These are phyloP conservation scores for Chytriomyces sp. DNA, from an alignment of 192 early-diverging fungal genomes.

Conservation along the genomic window DNA sequence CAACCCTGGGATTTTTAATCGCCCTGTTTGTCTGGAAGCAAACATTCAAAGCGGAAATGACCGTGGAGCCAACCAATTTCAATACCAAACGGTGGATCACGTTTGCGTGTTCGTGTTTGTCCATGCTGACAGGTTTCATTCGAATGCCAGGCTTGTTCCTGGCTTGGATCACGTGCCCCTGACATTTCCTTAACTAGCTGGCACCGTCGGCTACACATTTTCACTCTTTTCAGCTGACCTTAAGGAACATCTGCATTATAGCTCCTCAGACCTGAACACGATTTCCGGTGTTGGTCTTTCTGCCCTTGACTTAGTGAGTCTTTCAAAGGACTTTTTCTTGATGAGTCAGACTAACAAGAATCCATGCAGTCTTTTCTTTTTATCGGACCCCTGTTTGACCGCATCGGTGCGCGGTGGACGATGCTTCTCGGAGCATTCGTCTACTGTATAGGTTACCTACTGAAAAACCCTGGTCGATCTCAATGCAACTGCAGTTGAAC, in stretches of 20 bases:
- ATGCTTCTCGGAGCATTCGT: slow-evolving; percentile 6
- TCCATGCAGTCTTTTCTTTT: slow-evolving; percentile 30
- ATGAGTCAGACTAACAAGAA: too few species aligned
- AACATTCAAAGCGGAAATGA: too few species aligned
- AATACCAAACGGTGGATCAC: too few species aligned
- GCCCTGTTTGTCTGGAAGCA: too few species aligned
- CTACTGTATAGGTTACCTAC: slow-evolving; percentile 22
- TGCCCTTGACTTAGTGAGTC: slow-evolving; percentile 29
- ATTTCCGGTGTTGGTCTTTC: slow-evolving; percentile 30
- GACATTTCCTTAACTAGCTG: too few species aligned
- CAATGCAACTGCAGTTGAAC: background rate
- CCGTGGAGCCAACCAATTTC: too few species aligned
- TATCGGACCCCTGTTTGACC: slow-evolving; percentile 39
- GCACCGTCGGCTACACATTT: background rate
- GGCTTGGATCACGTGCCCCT: too few species aligned
- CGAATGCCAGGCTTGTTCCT: too few species aligned
- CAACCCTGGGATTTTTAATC: too few species aligned
- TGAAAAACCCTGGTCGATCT: slow-evolving; percentile 31
- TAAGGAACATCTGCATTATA: background rate
- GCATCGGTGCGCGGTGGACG: slow-evolving; percentile 25
- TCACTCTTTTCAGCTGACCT: background rate
- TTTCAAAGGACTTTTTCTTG: background rate
- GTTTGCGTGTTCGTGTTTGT: background rate
- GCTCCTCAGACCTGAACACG: slow-evolving; percentile 27
- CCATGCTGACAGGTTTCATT: too few species aligned